Evolutionary conservation across 495 filamentous ascomycete species (phyloP), one percentile per base, ranked within the genome.

Genomic region (Cercophora samala): DNA sequence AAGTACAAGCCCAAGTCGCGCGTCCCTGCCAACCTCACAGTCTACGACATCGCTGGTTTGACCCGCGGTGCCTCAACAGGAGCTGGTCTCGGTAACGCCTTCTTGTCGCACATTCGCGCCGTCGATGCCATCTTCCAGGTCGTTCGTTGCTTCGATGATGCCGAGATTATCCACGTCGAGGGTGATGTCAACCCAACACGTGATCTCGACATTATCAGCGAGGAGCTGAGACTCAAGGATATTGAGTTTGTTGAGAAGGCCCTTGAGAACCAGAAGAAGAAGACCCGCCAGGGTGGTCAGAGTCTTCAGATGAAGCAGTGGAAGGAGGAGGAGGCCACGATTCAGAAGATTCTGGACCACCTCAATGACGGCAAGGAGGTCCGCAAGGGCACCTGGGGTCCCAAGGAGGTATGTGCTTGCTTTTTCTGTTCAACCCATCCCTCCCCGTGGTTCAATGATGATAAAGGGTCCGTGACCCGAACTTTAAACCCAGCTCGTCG

Each of bases 51-150:
- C 76, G 96, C 96, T 72, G 96, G 96, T 81, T 84, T 99, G 69
- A 99, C 96, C 46, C 88, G 92, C 70, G 96, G 96, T 66, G 94
- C 96, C 54, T 99, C 96, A 4, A 97, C 94, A 65, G 96, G 96
- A 80, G 95, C 93, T 68, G 96, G 96, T 83, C 88, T 99, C 52
- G 96, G 96, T 73, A 99, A 99, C 80, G 88, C 93, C 67, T 99
- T 99, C 87, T 83, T 99, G 79, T 97, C 94, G 17, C 96, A 99
- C 78, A 99, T 99, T 73, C 92, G 96, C 75, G 96, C 95, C 63
- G 96, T 99, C 82, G 96, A 99, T 83, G 96, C 96, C 77, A 97
- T 99, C 81, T 99, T 97, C 86, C 93, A 98, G 83, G 96, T 99
- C 54, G 96, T 99, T 51, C 89, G 96, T 71, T 97, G 91, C 82